phyloP scores from a whole-genome alignment of 75 land plant species.

The Adiantum capillusveneris region DNA sequence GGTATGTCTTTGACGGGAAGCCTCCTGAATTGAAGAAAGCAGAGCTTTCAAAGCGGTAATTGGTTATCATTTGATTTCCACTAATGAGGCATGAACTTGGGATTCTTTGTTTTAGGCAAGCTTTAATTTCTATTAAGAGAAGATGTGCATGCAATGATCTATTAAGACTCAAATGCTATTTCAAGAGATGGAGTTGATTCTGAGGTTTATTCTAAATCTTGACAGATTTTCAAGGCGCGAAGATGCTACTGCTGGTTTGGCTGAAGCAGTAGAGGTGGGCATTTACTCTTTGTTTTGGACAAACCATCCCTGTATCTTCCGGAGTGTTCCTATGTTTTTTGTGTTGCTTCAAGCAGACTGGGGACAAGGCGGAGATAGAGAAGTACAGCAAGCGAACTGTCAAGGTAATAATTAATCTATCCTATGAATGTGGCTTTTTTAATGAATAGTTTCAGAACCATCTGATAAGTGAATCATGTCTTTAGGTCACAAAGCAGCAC shows the following conservation, averaged over 20 bases:
- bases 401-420: conserved; percentile 49
- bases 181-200: too few species aligned
- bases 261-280: conserved; percentile 63
- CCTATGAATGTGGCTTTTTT: too few species aligned
- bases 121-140: too few species aligned
- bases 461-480: too few species aligned
- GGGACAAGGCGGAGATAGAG: conserved; percentile 79
- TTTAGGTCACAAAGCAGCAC: conserved; percentile 83
- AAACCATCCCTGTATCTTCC: neutral
- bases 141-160: too few species aligned
- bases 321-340: neutral
- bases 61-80: neutral
- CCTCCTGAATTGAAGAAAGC: conserved; percentile 95
- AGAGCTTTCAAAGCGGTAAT: conserved; percentile 85
- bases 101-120: too few species aligned
- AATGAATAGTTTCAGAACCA: too few species aligned
- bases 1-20: conserved; percentile 94
- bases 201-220: conserved; percentile 1
- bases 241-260: conserved; percentile 83
- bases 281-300: neutral
- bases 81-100: too few species aligned
- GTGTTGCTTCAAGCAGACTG: conserved; percentile 38
- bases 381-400: conserved; percentile 94
- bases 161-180: too few species aligned
- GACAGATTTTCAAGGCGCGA: conserved; percentile 71